Conservation (phyloP, 1,139 yeast genomes). For the Kurtzmaniella natalensis region DNA sequence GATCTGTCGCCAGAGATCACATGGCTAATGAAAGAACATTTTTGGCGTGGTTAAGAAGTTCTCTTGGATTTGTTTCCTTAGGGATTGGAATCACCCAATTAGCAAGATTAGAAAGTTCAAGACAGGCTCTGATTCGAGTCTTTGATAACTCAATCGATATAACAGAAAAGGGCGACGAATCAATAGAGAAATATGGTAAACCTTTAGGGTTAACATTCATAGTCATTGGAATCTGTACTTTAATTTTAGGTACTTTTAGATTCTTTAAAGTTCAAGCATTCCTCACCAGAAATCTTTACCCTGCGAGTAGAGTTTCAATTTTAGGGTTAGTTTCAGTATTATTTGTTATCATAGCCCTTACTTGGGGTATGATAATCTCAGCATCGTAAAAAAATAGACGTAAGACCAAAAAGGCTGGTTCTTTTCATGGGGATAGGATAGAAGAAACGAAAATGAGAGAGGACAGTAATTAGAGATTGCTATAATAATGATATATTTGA, state of each 20-base stretch:
- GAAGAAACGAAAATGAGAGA: no score
- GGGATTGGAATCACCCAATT: slow-evolving; percentile 43
- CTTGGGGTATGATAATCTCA: slow-evolving; percentile 20
- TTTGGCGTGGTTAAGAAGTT: slow-evolving; percentile 72
- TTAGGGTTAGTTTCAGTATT: slow-evolving; percentile 17
- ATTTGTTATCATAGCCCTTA: slow-evolving; percentile 18
- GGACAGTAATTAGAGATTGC: no score
- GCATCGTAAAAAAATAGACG: no score
- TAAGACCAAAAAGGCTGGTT: no score
- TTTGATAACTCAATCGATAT: slow-evolving; percentile 1
- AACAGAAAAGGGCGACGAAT: not conserved
- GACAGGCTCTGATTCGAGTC: slow-evolving; percentile 1
- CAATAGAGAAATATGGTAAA: slow-evolving; percentile 26
- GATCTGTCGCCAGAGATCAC: slow-evolving; percentile 46
- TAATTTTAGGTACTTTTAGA: slow-evolving; percentile 28
- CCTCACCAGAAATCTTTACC: slow-evolving; percentile 23
- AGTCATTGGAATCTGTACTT: slow-evolving; percentile 30
- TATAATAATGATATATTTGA: no score
- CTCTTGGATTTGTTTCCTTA: slow-evolving; percentile 37
- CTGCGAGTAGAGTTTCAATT: slow-evolving; percentile 27
- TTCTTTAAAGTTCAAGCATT: slow-evolving; percentile 33
- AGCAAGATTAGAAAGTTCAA: slow-evolving; percentile 27
- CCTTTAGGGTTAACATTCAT: slow-evolving; percentile 35
- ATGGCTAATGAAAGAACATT: slow-evolving; percentile 78
- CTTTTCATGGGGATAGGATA: no score